phyloP scores from a whole-genome alignment of 768 basidiomycete genomes.

The Clitopilus passeckerianus region DNA sequence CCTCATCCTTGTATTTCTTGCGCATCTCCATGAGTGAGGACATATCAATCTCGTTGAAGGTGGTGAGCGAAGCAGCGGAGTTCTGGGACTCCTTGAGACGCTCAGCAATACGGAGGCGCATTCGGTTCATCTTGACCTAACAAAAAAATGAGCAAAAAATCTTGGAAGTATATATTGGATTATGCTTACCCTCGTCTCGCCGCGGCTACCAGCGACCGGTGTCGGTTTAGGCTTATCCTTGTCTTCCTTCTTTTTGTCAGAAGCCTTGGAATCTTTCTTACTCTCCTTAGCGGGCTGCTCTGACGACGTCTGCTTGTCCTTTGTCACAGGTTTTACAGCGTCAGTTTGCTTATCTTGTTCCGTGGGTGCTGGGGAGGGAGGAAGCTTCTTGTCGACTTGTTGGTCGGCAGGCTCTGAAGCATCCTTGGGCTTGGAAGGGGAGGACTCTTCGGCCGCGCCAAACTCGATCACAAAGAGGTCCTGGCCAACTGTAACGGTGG shows the following conservation, averaged over 20 bases:
- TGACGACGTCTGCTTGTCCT: background rate
- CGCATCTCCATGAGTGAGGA: slow-evolving; percentile 91
- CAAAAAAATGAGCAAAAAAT: background rate
- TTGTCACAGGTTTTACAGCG: background rate
- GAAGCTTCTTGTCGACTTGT: slow-evolving; percentile 39
- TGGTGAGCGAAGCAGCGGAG: slow-evolving; percentile 92
- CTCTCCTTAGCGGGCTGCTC: slow-evolving; percentile 20
- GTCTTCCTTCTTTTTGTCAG: slow-evolving; percentile 22
- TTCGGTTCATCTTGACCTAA: slow-evolving; percentile 97
- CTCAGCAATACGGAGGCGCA: slow-evolving; percentile 96
- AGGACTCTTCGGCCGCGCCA: slow-evolving; percentile 53
- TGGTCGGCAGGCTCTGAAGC: slow-evolving; percentile 40
- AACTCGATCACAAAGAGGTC: slow-evolving; percentile 90
- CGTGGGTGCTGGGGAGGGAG: slow-evolving; percentile 40
- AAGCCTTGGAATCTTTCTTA: slow-evolving; percentile 29
- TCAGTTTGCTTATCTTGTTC: slow-evolving; percentile 21
- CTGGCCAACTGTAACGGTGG: slow-evolving; percentile 92
- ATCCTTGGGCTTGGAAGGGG: slow-evolving; percentile 34
- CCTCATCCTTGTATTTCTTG: slow-evolving; percentile 86
- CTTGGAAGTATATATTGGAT: background rate
- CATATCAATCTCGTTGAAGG: slow-evolving; percentile 99
- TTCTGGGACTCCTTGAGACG: slow-evolving; percentile 98
- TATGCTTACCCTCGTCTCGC: slow-evolving; percentile 75
- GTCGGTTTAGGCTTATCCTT: slow-evolving; percentile 16
- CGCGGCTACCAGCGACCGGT: slow-evolving; percentile 48